Evolutionary conservation across 805 yeast species (phyloP).

Genomic region (Ogataea siamensis): DNA sequence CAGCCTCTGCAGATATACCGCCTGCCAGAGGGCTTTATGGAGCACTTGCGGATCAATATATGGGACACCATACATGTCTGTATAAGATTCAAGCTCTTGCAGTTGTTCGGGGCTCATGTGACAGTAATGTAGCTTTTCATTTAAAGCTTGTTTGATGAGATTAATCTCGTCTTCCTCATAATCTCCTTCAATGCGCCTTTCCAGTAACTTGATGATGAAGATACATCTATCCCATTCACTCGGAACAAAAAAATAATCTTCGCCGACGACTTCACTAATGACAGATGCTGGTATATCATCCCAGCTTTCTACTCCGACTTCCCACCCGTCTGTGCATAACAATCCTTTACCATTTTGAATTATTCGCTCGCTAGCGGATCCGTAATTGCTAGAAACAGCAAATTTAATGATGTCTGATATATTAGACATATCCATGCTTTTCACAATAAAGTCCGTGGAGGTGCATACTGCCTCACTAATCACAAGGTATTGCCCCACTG

Average conservation of each 20-base stretch:
- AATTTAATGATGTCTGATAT: slow-evolving; percentile 39
- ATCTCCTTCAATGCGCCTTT: slow-evolving; percentile 32
- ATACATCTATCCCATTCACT: slow-evolving; percentile 55
- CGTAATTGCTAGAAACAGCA: slow-evolving; percentile 44
- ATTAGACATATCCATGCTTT: slow-evolving; percentile 36
- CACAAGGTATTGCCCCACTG: slow-evolving; percentile 49
- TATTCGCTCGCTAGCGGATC: slow-evolving; percentile 44
- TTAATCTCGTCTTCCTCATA: slow-evolving; percentile 20
- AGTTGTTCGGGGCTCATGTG: slow-evolving; percentile 49
- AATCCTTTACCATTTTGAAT: slow-evolving; percentile 46
- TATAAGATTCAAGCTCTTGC: slow-evolving; percentile 41
- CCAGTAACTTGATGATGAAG: slow-evolving; percentile 43
- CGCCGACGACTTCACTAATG: slow-evolving; percentile 43
- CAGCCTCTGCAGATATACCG: slow-evolving; percentile 40
- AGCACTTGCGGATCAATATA: slow-evolving; percentile 40
- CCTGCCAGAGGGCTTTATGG: slow-evolving; percentile 50
- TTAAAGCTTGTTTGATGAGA: slow-evolving; percentile 36
- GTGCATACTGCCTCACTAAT: slow-evolving; percentile 43
- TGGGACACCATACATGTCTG: slow-evolving; percentile 36
- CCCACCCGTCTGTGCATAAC: slow-evolving; percentile 50
- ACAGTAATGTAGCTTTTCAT: slow-evolving; percentile 44
- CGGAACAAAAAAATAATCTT: slow-evolving; percentile 52
- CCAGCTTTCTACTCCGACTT: slow-evolving; percentile 45
- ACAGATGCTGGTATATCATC: slow-evolving; percentile 43
- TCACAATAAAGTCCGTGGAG: slow-evolving; percentile 41